A percentile compares a stretch with the other conserved stretches of the same genome.
Evolutionary conservation across 352 stramenopile species (phyloP).

Genomic region (Saprolegnia parasitica): DNA sequence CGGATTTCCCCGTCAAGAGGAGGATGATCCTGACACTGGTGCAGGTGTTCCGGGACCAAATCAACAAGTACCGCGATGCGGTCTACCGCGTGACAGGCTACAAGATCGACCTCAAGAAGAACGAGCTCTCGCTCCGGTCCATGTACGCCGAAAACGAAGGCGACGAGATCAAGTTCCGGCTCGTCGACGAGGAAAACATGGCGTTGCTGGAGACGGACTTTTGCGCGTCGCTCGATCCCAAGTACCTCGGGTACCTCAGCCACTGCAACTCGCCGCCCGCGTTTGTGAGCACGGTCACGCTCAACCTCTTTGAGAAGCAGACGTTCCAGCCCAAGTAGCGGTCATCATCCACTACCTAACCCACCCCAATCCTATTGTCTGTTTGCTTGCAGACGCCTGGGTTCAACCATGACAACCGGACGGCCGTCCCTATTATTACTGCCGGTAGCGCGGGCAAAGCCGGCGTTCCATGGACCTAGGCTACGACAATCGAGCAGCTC

Average conservation of each 20-base stretch:
- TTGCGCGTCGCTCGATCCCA: constrained; percentile 52
- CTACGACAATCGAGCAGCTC: too few relatives aligned
- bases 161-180: constrained; percentile 80
- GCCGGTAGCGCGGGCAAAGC: too few relatives aligned
- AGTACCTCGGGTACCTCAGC: constrained; percentile 60
- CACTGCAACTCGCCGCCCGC: constrained; percentile 85
- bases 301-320: constrained; percentile 87
- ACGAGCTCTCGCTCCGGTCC: constrained; percentile 66
- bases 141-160: constrained; percentile 82
- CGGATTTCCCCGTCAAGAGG: neutral
- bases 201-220: constrained; percentile 84
- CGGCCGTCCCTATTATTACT: too few relatives aligned
- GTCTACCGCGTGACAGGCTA: constrained; percentile 86
- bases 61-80: constrained; percentile 82
- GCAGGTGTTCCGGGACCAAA: constrained; percentile 80
- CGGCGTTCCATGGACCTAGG: too few relatives aligned
- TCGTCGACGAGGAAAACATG: constrained; percentile 60
- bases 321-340: constrained; percentile 54
- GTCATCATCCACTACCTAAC: too few relatives aligned
- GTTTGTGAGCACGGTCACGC: constrained; percentile 83
- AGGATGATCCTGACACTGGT: neutral
- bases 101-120: constrained; percentile 84
- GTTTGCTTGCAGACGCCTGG: neutral
- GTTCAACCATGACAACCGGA: too few relatives aligned
- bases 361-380: too few relatives aligned